These are phyloP conservation scores for Chalciporus pseudorubinellus DNA, from an alignment of 768 basidiomycete species.

Conservation along the genomic window DNA sequence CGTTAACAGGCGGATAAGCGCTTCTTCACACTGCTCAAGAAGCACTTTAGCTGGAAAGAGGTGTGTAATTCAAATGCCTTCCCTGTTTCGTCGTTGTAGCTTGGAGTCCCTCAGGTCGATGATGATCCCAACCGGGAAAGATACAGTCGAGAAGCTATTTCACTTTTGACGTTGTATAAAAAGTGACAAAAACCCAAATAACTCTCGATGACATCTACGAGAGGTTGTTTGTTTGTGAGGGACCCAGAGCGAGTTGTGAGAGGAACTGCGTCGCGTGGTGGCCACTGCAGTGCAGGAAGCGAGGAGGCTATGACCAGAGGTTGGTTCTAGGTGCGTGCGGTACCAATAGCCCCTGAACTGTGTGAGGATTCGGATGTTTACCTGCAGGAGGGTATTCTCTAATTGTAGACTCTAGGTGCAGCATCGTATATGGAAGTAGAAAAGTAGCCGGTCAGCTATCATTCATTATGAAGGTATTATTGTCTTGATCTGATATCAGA, in stretches of 20 bases:
- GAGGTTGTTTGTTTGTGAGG: not conserved
- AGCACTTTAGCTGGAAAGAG: constrained; percentile 71
- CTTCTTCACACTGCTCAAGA: constrained; percentile 79
- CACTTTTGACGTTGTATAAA: constrained; percentile 45
- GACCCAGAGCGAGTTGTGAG: not conserved
- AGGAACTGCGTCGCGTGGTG: not conserved
- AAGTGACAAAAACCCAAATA: constrained; percentile 7
- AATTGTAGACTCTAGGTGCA: constrained; percentile 7
- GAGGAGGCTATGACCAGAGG: no score
- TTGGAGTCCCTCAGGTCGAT: constrained; percentile 41
- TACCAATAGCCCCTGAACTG: not conserved
- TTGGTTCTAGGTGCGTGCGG: not conserved
- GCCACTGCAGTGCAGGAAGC: no score
- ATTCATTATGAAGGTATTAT: constrained; percentile 27
- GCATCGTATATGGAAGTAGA: not conserved
- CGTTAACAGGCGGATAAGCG: constrained; percentile 74
- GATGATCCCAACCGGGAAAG: constrained; percentile 59
- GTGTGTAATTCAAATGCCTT: constrained; percentile 34
- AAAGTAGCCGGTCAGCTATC: constrained; percentile 1
- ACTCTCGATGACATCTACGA: not conserved
- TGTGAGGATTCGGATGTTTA: not conserved
- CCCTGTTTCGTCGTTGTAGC: not conserved
- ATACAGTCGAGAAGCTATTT: constrained; percentile 67
- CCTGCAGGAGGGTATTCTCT: constrained; percentile 3
- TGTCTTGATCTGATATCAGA: constrained; percentile 41